phyloP scores from a whole-genome alignment of 306 rosid species.

The Cucurbita moschata region DNA sequence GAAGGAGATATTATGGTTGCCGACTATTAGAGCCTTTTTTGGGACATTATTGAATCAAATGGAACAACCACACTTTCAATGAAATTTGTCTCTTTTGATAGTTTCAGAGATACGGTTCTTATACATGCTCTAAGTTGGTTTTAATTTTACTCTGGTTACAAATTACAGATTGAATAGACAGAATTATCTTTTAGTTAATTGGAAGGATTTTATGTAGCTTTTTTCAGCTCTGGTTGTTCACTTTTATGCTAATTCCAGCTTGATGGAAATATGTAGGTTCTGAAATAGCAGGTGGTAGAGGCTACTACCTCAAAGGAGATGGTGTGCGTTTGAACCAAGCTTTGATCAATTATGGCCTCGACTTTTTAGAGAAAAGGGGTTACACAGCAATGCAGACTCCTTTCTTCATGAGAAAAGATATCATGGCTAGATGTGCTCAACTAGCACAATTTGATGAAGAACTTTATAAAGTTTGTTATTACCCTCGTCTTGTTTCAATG shows the following conservation, averaged over 20 bases:
- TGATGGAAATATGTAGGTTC: constrained; percentile 43
- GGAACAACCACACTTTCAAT: background rate
- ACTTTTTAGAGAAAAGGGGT: constrained; percentile 67
- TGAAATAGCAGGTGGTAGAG: constrained; percentile 93
- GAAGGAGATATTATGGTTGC: background rate
- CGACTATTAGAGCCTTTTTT: background rate
- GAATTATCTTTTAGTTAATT: background rate
- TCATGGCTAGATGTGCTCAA: constrained; percentile 94
- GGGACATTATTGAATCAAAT: background rate
- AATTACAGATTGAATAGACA: no score
- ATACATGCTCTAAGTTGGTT: background rate
- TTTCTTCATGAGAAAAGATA: constrained; percentile 85
- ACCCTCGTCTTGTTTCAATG: background rate
- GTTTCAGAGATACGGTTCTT: background rate
- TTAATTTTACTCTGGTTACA: background rate
- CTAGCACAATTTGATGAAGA: constrained; percentile 95
- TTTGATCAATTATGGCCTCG: constrained; percentile 72
- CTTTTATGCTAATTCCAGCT: background rate
- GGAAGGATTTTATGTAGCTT: background rate
- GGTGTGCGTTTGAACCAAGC: constrained; percentile 96
- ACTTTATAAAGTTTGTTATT: constrained; percentile 57
- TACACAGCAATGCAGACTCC: constrained; percentile 71
- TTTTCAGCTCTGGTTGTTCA: background rate
- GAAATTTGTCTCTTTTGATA: background rate
- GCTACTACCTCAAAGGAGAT: constrained; percentile 80